phyloP scores from a whole-genome alignment of 257 asterid genomes.

The Oldenlandia corymbosa region DNA sequence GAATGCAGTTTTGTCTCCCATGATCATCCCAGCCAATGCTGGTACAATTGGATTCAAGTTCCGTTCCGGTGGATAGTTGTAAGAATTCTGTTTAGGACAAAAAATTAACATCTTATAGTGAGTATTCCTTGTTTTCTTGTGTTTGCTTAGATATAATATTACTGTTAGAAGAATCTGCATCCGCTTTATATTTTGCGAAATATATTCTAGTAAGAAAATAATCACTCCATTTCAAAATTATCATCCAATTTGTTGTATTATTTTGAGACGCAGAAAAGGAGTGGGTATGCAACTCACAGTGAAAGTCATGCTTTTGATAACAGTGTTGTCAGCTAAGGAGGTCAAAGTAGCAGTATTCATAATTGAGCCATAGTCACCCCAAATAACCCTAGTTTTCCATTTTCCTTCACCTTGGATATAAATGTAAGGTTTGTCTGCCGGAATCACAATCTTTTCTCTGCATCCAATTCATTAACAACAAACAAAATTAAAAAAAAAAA shows the following conservation, averaged over 20 bases:
- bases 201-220: no score
- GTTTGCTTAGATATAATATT: no score
- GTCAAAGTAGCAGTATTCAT: constrained; percentile 45
- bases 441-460: constrained; percentile 53
- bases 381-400: constrained; percentile 28
- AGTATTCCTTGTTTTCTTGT: no score
- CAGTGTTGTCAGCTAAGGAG: constrained; percentile 43
- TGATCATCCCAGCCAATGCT: constrained; percentile 51
- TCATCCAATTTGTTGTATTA: no score
- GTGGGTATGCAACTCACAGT: constrained; percentile 38
- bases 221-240: no score
- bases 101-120: no score
- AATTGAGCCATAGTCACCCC: constrained; percentile 32
- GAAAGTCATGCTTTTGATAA: constrained; percentile 44
- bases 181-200: no score
- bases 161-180: no score
- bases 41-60: constrained; percentile 19
- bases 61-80: constrained; percentile 38
- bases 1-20: constrained; percentile 58
- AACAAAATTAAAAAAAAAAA: not conserved
- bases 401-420: constrained; percentile 44
- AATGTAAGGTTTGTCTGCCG: constrained; percentile 43
- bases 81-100: constrained; percentile 39
- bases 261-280: no score
- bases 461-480: constrained; percentile 2